A percentile compares a stretch with the other conserved stretches of the same genome.
Conservation (phyloP, 495 filamentous ascomycete species). For the Hypomontagnella submonticulosa region DNA sequence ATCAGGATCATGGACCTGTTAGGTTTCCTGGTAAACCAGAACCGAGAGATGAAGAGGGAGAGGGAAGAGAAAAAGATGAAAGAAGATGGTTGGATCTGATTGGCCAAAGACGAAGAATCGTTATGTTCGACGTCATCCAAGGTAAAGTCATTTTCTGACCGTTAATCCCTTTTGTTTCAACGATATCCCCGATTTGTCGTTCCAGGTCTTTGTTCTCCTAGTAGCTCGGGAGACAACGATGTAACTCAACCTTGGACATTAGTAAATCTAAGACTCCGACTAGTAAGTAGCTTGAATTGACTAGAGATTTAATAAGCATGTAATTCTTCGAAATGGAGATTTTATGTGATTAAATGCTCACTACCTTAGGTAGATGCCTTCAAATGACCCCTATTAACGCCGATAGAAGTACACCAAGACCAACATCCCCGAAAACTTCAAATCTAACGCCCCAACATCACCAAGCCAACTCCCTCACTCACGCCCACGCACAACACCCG, state of each 20-base stretch:
- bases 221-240: not conserved
- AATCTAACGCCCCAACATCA: too few species aligned
- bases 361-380: not conserved
- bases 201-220: not conserved
- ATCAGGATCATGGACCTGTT: conserved; percentile 21
- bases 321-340: too few species aligned
- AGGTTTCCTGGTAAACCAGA: conserved; percentile 23
- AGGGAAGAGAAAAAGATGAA: not conserved
- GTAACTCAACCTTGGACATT: not conserved
- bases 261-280: not conserved
- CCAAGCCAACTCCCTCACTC: conserved; percentile 9
- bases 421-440: not conserved
- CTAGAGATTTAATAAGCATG: too few species aligned
- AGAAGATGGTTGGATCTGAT: not conserved
- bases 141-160: not conserved
- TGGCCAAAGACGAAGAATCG: too few species aligned
- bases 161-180: not conserved
- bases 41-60: conserved; percentile 5
- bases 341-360: too few species aligned
- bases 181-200: not conserved
- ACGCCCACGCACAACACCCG: conserved; percentile 22
- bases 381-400: too few species aligned
- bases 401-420: too few species aligned
- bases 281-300: too few species aligned
- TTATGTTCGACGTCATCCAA: too few species aligned